Percentiles rank a stretch among this genome's conserved stretches.
phyloP scores from a whole-genome alignment of 345 rosid species.

The Theobroma cacao region DNA sequence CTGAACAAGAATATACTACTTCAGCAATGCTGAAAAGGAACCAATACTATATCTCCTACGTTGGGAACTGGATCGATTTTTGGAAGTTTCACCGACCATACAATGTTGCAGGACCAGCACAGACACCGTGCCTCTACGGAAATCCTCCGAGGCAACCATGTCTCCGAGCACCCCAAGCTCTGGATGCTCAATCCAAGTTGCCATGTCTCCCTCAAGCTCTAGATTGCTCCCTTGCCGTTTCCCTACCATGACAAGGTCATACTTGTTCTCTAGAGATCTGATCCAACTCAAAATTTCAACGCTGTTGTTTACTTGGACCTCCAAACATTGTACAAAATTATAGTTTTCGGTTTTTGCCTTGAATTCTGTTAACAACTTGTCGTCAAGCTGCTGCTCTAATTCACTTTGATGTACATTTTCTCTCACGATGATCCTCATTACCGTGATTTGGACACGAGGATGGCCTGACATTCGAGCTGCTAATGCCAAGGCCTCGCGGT shows the following conservation, averaged over 20 bases:
- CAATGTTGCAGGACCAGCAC: constrained; percentile 31
- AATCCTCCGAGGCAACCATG: constrained; percentile 28
- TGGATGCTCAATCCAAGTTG: constrained; percentile 24
- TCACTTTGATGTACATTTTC: not conserved
- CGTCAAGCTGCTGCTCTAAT: constrained; percentile 17
- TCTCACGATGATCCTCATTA: not conserved
- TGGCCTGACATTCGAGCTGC: constrained; percentile 23
- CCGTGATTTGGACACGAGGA: constrained; percentile 13
- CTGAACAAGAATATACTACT: no score
- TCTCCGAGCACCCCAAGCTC: constrained; percentile 42
- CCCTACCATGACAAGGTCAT: constrained; percentile 32
- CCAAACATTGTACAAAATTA: not conserved
- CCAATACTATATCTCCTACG: not conserved
- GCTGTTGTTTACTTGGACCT: not conserved
- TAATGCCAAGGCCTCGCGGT: constrained; percentile 34
- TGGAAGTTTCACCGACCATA: not conserved
- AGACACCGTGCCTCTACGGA: constrained; percentile 18
- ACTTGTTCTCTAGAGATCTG: not conserved
- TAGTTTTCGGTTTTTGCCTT: not conserved
- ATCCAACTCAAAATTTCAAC: constrained; percentile 19
- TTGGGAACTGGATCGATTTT: not conserved
- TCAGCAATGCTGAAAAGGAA: no score
- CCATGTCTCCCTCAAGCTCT: constrained; percentile 20
- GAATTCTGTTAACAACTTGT: constrained; percentile 14
- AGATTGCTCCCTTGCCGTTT: not conserved